phyloP scores from a whole-genome alignment of 2,329 filamentous ascomycete species.

The Claviceps fusiformis region DNA sequence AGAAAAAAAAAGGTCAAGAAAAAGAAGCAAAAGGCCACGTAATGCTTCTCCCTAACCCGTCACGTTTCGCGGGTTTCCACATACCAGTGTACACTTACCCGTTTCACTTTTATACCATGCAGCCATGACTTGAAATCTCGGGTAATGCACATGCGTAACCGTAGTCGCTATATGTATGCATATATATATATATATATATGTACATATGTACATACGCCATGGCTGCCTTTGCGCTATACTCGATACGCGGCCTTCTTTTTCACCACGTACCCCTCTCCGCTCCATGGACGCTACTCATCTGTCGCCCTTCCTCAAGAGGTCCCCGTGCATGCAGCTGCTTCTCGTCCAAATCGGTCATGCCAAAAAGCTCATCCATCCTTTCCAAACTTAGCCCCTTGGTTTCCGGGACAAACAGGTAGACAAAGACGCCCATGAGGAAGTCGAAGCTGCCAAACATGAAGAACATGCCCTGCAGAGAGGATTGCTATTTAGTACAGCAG shows the following conservation, averaged over 20 bases:
- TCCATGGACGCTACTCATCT: slow-evolving; percentile 14
- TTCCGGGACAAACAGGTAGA: slow-evolving; percentile 56
- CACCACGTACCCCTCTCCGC: slow-evolving; percentile 3
- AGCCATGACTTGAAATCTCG: too few species aligned
- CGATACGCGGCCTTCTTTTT: not conserved
- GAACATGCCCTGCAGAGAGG: slow-evolving; percentile 39
- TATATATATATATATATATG: too few species aligned
- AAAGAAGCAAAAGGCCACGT: too few species aligned
- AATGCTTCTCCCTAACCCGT: too few species aligned
- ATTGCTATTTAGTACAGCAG: not conserved
- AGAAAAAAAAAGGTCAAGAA: not conserved
- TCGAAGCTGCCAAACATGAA: slow-evolving; percentile 57
- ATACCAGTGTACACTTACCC: too few species aligned
- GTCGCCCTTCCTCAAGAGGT: slow-evolving; percentile 12
- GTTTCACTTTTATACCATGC: too few species aligned
- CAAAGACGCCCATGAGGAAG: slow-evolving; percentile 50
- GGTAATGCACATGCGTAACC: too few species aligned
- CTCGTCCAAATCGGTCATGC: slow-evolving; percentile 33
- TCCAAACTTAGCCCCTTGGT: slow-evolving; percentile 54
- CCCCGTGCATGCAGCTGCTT: slow-evolving; percentile 14
- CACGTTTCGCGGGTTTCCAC: too few species aligned
- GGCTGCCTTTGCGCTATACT: too few species aligned
- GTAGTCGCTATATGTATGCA: too few species aligned
- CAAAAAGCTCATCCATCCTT: slow-evolving; percentile 54
- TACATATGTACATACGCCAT: too few species aligned